Conservation (phyloP, 2,329 filamentous ascomycete species). For the Chalaropsis ovoidea region DNA sequence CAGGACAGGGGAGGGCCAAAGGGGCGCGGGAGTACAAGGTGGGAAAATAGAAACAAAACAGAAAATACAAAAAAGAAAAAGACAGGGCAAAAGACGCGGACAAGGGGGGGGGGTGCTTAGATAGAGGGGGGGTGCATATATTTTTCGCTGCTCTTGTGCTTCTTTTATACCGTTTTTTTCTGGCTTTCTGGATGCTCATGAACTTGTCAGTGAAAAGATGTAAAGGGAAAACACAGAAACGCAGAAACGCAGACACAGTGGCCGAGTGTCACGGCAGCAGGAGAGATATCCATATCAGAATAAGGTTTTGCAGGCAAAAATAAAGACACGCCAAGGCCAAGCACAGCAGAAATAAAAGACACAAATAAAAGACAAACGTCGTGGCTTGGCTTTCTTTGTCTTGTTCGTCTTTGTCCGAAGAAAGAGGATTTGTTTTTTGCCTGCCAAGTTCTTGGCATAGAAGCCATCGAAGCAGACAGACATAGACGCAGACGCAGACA, state of each 20-base stretch:
- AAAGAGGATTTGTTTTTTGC: no score
- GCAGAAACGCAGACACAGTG: no score
- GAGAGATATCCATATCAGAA: slow-evolving; percentile 1
- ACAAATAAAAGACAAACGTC: not conserved
- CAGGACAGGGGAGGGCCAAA: not conserved
- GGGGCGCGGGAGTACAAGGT: not conserved
- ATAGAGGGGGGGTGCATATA: not conserved
- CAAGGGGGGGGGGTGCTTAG: not conserved
- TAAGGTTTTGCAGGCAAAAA: not conserved
- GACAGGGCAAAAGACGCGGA: not conserved
- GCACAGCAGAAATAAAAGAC: slow-evolving; percentile 6
- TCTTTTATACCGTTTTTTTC: not conserved
- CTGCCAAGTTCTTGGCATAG: not conserved
- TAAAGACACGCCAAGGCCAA: slow-evolving; percentile 8
- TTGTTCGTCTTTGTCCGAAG: no score
- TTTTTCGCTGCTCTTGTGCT: not conserved
- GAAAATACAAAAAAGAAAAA: not conserved
- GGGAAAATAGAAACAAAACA: slow-evolving; percentile 14
- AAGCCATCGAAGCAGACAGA: not conserved
- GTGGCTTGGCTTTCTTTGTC: not conserved
- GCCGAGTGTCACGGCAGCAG: not conserved
- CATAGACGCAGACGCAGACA: not conserved
- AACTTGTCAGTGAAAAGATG: no score
- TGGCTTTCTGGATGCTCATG: no score
- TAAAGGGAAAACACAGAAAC: no score